A percentile compares a stretch with the other conserved stretches of the same genome.
Evolutionary conservation across 2,329 filamentous ascomycete species (phyloP).

Genomic region (Talaromyces sp.): DNA sequence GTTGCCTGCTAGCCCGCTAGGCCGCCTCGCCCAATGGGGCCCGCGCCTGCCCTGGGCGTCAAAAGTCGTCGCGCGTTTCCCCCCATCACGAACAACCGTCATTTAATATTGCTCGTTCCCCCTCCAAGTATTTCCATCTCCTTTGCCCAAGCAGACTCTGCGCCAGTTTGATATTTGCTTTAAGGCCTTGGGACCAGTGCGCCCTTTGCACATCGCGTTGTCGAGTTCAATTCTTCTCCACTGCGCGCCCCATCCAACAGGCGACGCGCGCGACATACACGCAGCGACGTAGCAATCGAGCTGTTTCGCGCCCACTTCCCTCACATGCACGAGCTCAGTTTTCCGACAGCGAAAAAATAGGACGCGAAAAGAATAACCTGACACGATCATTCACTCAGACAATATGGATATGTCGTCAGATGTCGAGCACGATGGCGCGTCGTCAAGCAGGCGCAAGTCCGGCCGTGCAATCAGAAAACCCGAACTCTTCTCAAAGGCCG

Average conservation of each 20-base stretch:
- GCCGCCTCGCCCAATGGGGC: neutral
- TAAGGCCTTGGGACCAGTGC: neutral
- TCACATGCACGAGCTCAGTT: neutral
- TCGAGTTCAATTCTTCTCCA: neutral
- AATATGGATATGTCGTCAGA: slow-evolving; percentile 10
- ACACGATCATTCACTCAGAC: neutral
- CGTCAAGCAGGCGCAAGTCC: slow-evolving; percentile 27
- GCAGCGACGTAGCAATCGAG: neutral
- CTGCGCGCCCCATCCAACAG: neutral
- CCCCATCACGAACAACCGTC: neutral
- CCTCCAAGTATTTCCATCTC: neutral
- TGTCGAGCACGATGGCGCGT: slow-evolving; percentile 9
- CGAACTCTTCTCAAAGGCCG: slow-evolving; percentile 35
- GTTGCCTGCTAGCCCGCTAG: neutral
- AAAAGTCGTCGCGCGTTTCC: neutral
- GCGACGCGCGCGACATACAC: neutral
- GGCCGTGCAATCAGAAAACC: slow-evolving; percentile 39
- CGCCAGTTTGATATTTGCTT: neutral
- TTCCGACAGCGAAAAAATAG: neutral
- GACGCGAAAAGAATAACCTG: neutral
- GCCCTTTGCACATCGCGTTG: neutral
- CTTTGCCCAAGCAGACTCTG: neutral
- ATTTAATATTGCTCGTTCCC: neutral
- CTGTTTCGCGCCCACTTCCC: neutral
- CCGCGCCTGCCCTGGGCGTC: neutral